Conservation (phyloP, 106 monocot species). For the Agapanthus africanus region DNA sequence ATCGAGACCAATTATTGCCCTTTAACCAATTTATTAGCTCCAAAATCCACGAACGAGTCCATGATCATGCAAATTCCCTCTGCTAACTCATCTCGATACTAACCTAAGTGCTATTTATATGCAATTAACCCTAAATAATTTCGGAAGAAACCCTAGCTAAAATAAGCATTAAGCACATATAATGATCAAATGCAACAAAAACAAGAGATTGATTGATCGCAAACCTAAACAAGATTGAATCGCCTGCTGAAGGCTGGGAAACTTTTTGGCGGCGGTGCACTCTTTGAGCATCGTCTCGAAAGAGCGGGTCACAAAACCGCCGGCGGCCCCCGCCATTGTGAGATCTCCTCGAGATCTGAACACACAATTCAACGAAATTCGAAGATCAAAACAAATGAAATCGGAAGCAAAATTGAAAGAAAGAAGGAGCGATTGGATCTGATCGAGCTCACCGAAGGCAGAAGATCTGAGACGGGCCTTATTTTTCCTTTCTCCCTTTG, state of each 20-base stretch:
- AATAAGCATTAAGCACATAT: no score
- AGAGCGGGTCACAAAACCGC: constrained; percentile 79
- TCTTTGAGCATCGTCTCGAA: constrained; percentile 97
- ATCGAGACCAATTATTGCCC: no score
- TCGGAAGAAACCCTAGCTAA: no score
- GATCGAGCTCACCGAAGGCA: constrained; percentile 2
- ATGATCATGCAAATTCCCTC: no score
- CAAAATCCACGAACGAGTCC: no score
- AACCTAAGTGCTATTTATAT: no score
- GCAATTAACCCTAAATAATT: no score
- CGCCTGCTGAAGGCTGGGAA: constrained; percentile 54
- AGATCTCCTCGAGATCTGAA: constrained; percentile 20
- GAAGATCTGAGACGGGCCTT: background rate
- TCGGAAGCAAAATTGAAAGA: background rate
- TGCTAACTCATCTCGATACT: no score
- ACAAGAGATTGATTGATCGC: constrained; percentile 20
- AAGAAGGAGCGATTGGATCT: background rate
- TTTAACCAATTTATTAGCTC: no score
- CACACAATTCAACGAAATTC: background rate
- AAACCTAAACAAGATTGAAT: constrained; percentile 72
- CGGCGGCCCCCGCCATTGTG: constrained; percentile 79
- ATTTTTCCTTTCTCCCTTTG: background rate
- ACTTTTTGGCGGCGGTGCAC: constrained; percentile 61
- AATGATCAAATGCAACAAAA: background rate
- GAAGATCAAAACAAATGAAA: background rate